Evolutionary conservation across 345 rosid species (phyloP), one percentile per base, ranked within the genome.

Genomic region (Lepidium africanum): DNA sequence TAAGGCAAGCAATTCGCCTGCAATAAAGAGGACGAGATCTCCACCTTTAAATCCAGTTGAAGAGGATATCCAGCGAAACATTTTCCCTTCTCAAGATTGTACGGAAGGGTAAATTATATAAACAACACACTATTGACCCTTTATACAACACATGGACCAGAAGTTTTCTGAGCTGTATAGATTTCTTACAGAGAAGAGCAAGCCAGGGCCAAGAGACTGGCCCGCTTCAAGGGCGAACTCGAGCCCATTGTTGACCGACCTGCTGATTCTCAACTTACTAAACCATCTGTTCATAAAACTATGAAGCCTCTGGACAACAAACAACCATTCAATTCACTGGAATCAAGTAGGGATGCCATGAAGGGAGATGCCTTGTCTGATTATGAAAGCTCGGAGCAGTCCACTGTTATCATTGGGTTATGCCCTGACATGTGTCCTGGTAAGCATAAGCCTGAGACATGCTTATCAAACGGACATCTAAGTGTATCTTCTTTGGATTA

Each of bases 401-500:
- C 90, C 50, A 75, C 70, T 71, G 62, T 82, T 74, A 90, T 90
- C 63, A 70, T 80, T 55, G 97, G 97, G 21, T 69, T 81, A 73
- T 90, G 97, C 79, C 95, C 84, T 61, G 95, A 90, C 76, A 90
- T 90, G 97, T 90, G 97, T 72, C 97, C 97, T 54, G 97, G 97
- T 88, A 90, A 66, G 78, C 61, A 48, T 71, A 67, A 55, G 69
- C 55, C 49, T 25, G 59, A 64, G 71, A 61, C 47, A 56, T 46
- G 61, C 49, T 60, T 61, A 36, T 46, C 21, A 41, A 41, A 23
- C 11, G 53, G 53, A 66, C 60, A 40, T 52, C 45, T 57, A 57
- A 25, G 58, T 50, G 63, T 47, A 16, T 59, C 61, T 40, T 19
- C 46, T 57, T 70, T 57, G 38, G 48, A 51, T 75, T 15, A 25